Percentiles rank a stretch among this genome's conserved stretches.
Evolutionary conservation across 1,284 basidiomycete species (phyloP).

Genomic region (Marasmius sp.): DNA sequence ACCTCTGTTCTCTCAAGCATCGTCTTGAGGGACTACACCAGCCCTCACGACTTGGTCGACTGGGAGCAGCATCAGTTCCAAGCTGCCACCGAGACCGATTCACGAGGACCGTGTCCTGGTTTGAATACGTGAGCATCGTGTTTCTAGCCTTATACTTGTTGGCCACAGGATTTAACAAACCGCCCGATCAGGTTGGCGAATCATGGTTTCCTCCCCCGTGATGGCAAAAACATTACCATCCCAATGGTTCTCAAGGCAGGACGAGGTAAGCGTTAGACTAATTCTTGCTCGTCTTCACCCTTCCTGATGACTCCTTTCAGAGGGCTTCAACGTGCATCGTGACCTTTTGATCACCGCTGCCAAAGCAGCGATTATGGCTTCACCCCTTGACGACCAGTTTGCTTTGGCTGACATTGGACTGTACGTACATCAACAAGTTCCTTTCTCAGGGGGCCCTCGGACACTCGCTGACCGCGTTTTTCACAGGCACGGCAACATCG

Average conservation of each 20-base stretch:
- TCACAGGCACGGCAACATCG: conserved; percentile 18
- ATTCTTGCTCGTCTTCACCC: neutral
- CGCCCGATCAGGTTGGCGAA: neutral
- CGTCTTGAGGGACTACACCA: no score
- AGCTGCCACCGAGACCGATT: neutral
- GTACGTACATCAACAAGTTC: neutral
- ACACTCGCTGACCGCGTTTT: neutral
- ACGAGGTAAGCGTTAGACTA: neutral
- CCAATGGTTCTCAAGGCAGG: neutral
- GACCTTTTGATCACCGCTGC: conserved; percentile 4
- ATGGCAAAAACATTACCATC: conserved; percentile 2
- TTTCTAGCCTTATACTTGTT: no score
- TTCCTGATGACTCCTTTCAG: neutral
- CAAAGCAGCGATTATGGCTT: neutral
- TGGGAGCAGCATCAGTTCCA: neutral
- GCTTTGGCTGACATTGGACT: conserved; percentile 6
- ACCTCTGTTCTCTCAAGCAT: no score
- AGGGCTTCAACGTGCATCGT: conserved; percentile 6
- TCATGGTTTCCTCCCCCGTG: conserved; percentile 4
- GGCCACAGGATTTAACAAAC: no score
- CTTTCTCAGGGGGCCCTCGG: neutral
- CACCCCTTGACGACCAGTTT: conserved; percentile 1
- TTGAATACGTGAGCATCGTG: neutral
- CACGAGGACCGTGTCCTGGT: conserved; percentile 5
- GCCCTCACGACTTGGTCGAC: neutral